Conservation (phyloP, 805 yeast genomes). For the Priceomyces medius region DNA sequence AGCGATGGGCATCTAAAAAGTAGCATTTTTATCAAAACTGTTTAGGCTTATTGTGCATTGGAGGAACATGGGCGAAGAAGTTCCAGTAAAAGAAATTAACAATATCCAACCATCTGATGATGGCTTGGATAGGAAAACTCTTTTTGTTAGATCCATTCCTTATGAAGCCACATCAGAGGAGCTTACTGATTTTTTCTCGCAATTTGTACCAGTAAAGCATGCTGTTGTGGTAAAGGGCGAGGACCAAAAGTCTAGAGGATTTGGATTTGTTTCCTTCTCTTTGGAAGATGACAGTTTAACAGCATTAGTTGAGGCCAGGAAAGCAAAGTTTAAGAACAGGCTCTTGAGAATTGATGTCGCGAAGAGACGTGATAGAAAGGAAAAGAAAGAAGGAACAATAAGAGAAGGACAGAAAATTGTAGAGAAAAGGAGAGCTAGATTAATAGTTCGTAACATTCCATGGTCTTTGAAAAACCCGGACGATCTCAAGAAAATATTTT, state of each 20-base stretch:
- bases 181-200: slow-evolving; percentile 80
- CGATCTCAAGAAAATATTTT: slow-evolving; percentile 65
- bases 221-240: slow-evolving; percentile 85
- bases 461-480: slow-evolving; percentile 89
- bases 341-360: slow-evolving; percentile 81
- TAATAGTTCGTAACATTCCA: slow-evolving; percentile 89
- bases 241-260: slow-evolving; percentile 80
- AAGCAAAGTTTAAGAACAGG: slow-evolving; percentile 62
- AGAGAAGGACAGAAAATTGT: slow-evolving; percentile 20
- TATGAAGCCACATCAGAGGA: slow-evolving; percentile 76
- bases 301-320: slow-evolving; percentile 70
- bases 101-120: slow-evolving; percentile 17
- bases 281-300: slow-evolving; percentile 77
- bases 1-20: slow-evolving; percentile 6
- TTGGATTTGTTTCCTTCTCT: slow-evolving; percentile 92
- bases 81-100: neutral
- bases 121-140: slow-evolving; percentile 55
- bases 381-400: slow-evolving; percentile 11
- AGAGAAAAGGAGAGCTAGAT: slow-evolving; percentile 81
- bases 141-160: slow-evolving; percentile 87
- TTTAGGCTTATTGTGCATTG: neutral
- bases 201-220: slow-evolving; percentile 92
- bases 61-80: slow-evolving; percentile 5
- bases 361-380: slow-evolving; percentile 82
- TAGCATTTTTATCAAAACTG: neutral